These are phyloP conservation scores for Thielaviopsis ethacetica DNA, from an alignment of 2,329 filamentous ascomycete genomes.

Conservation along the genomic window DNA sequence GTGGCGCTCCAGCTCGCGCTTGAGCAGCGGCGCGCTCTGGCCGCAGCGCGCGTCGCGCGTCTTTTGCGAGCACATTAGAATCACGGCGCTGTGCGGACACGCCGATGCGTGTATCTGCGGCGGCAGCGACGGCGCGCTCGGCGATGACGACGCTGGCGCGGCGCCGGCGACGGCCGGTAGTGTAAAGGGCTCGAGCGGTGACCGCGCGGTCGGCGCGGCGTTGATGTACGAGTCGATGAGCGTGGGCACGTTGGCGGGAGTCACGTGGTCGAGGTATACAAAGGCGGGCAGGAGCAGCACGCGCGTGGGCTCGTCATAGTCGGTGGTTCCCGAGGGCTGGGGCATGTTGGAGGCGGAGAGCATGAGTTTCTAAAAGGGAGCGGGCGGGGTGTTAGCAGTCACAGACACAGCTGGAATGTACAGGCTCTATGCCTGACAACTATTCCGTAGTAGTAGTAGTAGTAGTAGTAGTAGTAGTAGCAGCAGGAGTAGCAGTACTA, in stretches of 20 bases:
- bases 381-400: background rate
- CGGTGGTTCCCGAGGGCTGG: conserved; percentile 48
- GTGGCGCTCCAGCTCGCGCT: conserved; percentile 77
- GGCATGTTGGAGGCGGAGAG: conserved; percentile 86
- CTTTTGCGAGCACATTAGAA: conserved; percentile 84
- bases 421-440: background rate
- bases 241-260: conserved; percentile 52
- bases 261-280: conserved; percentile 67
- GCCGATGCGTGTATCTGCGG: conserved; percentile 24
- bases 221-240: conserved; percentile 58
- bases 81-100: conserved; percentile 69
- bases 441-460: background rate
- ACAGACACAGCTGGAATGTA: too few species aligned
- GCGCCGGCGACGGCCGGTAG: conserved; percentile 21
- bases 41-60: conserved; percentile 93
- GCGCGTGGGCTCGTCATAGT: conserved; percentile 55
- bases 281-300: conserved; percentile 77
- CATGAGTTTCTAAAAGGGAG: conserved; percentile 57
- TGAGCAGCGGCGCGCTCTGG: conserved; percentile 79
- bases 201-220: conserved; percentile 55
- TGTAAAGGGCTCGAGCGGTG: conserved; percentile 32
- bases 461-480: background rate
- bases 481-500: background rate
- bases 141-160: conserved; percentile 11
- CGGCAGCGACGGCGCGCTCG: background rate